These are phyloP conservation scores for Ilyonectria mors-panacis DNA, from an alignment of 2,329 filamentous ascomycete species.

Conservation along the genomic window DNA sequence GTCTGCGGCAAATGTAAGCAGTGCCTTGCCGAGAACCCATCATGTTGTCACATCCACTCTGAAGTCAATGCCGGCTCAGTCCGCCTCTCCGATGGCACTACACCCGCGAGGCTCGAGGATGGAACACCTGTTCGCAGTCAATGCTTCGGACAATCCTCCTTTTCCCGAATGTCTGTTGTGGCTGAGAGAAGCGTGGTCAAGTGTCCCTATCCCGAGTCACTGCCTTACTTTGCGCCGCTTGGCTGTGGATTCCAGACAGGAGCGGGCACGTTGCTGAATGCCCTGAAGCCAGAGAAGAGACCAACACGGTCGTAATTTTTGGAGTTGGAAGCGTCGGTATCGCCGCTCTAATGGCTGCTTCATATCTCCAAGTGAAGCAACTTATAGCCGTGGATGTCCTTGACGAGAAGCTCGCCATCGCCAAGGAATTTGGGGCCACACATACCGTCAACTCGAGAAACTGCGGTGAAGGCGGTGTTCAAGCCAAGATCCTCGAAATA, in stretches of 20 bases:
- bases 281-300: slow-evolving; percentile 20
- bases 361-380: slow-evolving; percentile 17
- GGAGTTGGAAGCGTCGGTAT: slow-evolving; percentile 30
- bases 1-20: slow-evolving; percentile 31
- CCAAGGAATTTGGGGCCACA: slow-evolving; percentile 18
- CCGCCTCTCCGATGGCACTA: slow-evolving; percentile 27
- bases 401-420: slow-evolving; percentile 11
- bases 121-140: slow-evolving; percentile 25
- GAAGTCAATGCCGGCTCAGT: slow-evolving; percentile 28
- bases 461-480: not conserved
- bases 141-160: slow-evolving; percentile 32
- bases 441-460: slow-evolving; percentile 4
- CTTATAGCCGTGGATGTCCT: slow-evolving; percentile 20
- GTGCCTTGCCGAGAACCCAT: slow-evolving; percentile 25
- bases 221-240: slow-evolving; percentile 26
- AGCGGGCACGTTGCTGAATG: slow-evolving; percentile 28
- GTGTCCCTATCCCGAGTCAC: slow-evolving; percentile 26
- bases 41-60: slow-evolving; percentile 29
- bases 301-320: slow-evolving; percentile 24
- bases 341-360: slow-evolving; percentile 28
- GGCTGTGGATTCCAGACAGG: slow-evolving; percentile 34
- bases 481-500: not conserved
- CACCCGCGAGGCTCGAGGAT: slow-evolving; percentile 23
- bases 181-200: slow-evolving; percentile 32
- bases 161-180: slow-evolving; percentile 26